Conservation (phyloP, 148 eudicot species). For the Polygonum maritimum region DNA sequence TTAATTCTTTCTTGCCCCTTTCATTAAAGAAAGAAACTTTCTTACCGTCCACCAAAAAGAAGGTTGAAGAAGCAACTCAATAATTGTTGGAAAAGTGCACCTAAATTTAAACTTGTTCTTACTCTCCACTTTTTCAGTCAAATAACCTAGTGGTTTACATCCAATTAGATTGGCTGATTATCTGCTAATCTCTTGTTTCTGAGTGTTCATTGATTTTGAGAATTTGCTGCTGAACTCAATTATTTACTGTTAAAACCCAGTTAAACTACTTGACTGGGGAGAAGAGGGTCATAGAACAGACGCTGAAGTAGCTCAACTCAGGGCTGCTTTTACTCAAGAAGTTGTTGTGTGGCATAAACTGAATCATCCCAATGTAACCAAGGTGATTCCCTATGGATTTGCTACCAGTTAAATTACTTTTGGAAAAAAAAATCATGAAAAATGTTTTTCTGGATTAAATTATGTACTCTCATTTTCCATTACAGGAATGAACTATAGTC, state of each 20-base stretch:
- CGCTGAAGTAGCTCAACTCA: constrained; percentile 59
- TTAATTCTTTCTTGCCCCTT: background rate
- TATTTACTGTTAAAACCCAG: constrained; percentile 19
- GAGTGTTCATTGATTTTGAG: background rate
- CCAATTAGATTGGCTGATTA: background rate
- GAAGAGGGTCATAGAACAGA: constrained; percentile 86
- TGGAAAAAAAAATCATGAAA: background rate
- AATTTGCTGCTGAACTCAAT: background rate
- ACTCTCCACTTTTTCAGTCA: background rate
- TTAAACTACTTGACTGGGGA: constrained; percentile 90
- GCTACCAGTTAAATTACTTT: background rate
- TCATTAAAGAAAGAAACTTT: background rate
- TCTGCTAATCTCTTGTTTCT: background rate
- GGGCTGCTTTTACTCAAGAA: constrained; percentile 83
- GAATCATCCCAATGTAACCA: constrained; percentile 88
- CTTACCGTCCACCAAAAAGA: background rate
- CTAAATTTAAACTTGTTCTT: constrained; percentile 5
- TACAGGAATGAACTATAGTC: background rate
- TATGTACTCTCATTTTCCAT: background rate
- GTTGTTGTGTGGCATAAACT: constrained; percentile 88
- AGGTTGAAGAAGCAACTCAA: background rate
- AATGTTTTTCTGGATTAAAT: background rate
- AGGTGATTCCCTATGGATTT: constrained; percentile 25
- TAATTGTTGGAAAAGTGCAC: background rate
- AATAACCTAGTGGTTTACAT: background rate